Conservation (phyloP, 2,329 filamentous ascomycete species). For the Pestalotiopsis sp. region DNA sequence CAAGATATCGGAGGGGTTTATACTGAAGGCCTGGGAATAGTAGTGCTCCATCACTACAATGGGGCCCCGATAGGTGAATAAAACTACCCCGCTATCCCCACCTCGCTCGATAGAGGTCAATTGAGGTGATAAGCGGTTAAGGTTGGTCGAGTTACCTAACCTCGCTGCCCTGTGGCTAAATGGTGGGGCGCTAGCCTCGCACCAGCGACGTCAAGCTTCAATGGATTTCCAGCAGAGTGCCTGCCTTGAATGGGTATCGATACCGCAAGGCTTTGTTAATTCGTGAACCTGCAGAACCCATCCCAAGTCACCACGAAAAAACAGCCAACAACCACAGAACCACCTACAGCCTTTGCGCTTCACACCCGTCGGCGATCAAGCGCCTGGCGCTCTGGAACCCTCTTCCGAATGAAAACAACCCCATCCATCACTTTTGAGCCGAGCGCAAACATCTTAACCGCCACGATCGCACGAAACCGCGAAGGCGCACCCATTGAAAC, state of each 20-base stretch:
- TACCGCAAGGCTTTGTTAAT: constrained; percentile 1
- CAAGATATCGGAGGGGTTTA: background rate
- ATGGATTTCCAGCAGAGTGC: background rate
- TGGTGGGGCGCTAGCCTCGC: constrained; percentile 1
- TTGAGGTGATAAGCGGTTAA: constrained; percentile 11
- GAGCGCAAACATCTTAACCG: no score
- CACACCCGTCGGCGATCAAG: no score
- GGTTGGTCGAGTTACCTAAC: constrained; percentile 2
- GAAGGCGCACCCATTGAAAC: background rate
- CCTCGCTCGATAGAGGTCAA: constrained; percentile 4
- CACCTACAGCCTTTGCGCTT: background rate
- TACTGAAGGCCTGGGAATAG: background rate
- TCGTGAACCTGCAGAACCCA: background rate
- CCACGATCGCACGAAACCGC: no score
- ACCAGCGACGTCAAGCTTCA: constrained; percentile 8
- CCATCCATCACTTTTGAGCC: no score
- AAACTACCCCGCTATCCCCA: constrained; percentile 12
- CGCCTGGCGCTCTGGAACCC: no score
- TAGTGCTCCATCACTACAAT: no score
- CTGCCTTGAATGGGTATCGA: background rate
- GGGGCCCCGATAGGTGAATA: background rate
- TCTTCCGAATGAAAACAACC: no score
- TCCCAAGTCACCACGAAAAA: no score
- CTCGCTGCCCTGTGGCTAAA: background rate
- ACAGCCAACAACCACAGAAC: background rate